Percentiles rank a stretch among this genome's conserved stretches.
Conservation (phyloP, 257 asterid genomes). For the Scutellaria galericulata region DNA sequence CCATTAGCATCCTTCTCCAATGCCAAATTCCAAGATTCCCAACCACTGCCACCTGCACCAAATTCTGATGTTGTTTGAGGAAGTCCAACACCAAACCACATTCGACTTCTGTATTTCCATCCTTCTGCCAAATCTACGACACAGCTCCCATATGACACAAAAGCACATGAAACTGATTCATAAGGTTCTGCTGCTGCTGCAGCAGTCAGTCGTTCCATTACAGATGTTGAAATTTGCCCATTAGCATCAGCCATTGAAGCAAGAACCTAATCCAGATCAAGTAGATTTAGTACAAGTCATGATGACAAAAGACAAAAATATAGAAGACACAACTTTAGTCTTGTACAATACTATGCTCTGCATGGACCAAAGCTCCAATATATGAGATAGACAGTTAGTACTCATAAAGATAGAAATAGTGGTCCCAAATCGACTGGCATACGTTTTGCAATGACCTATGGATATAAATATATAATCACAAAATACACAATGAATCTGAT, state of each 20-base stretch:
- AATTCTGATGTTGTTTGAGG: conserved; percentile 58
- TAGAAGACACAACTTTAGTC: conserved; percentile 27
- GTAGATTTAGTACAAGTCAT: conserved; percentile 33
- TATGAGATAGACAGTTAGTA: background rate
- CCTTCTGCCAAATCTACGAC: conserved; percentile 86
- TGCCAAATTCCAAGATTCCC: conserved; percentile 91
- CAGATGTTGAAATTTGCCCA: conserved; percentile 82
- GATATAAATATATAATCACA: background rate
- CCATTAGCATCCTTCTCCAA: conserved; percentile 89
- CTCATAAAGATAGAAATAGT: conserved; percentile 16
- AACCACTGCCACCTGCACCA: conserved; percentile 98
- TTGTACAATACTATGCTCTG: conserved; percentile 21
- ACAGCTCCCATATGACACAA: conserved; percentile 94
- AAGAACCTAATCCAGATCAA: conserved; percentile 62
- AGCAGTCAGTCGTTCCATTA: conserved; percentile 91
- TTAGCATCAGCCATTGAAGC: conserved; percentile 93
- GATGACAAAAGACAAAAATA: conserved; percentile 22
- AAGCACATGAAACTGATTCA: conserved; percentile 90
- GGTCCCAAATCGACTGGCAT: conserved; percentile 7
- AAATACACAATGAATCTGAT: background rate
- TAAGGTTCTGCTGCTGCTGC: conserved; percentile 98
- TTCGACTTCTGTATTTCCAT: conserved; percentile 95
- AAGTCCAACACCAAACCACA: conserved; percentile 92
- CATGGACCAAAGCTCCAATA: conserved; percentile 30
- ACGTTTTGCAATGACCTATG: conserved; percentile 19